Base-by-base conservation (phyloP, 768 basidiomycete genomes). In the Sutorius australiensis region DNA sequence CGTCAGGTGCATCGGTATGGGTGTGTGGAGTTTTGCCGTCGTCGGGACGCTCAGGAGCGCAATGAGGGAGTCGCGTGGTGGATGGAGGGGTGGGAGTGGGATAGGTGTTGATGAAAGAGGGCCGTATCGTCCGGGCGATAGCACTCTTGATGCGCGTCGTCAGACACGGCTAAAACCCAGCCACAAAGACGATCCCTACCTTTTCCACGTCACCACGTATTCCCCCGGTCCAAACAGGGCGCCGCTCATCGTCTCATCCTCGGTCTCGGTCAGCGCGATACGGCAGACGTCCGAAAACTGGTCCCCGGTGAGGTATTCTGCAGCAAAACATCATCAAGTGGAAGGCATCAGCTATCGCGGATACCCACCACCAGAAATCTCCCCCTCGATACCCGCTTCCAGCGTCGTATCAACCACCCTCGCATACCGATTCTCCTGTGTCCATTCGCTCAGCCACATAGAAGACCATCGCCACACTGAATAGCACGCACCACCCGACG, bases 301-400 rank as follows among this genome's bases (percentile, higher is more conserved):
- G 59, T 92, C 90, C 0, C 84, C 86, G 10, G 80, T 62, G 24
- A 80, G 66, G 69, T 80, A 87, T 55, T 86, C 87, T 87, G 55
- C 9, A 19, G 14, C 21, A 1, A 38, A 46, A 32, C 28, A 27
- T 44, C 16, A 31, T 62, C 28, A 60, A 16, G 12, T 5, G 13
- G 34, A 36, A 2, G 36, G 31, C 21, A 21, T 41, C 30, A 3
- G 5, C 19, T 14, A 37, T 17, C 0, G 12, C 19, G 2, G 0
- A 19, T 4, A 64, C 71, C 57, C 30, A 81, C 78, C 78, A 60
- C 76, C 76, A 21, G 81, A 77, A 48, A 78, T 76, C 46, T 71
- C 51, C 46, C 74, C 75, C 9, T 73, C 74, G 14, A 70, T 63
- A 2, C 73, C 74, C 5, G 63, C 59, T 39, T 83, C 81, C 8